Conservation (phyloP, 2,329 filamentous ascomycete genomes). For the Fusarium dlaminii region DNA sequence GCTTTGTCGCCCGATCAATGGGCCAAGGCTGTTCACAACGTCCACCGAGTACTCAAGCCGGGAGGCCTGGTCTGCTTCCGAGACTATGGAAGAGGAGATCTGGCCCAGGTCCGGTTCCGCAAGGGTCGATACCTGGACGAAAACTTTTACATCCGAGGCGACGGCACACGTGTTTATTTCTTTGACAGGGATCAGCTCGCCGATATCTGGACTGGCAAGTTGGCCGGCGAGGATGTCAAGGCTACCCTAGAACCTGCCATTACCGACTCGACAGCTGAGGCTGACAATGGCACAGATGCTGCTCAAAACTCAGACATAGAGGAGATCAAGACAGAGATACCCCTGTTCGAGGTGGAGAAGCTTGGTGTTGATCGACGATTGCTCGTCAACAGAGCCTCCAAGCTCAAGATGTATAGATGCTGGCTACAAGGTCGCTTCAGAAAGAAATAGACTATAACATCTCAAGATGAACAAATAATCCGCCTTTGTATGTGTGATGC, state of each 20-base stretch:
- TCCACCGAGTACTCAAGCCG: slow-evolving; percentile 84
- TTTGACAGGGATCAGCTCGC: slow-evolving; percentile 88
- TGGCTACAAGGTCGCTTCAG: slow-evolving; percentile 90
- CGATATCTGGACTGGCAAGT: slow-evolving; percentile 75
- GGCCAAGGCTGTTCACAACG: slow-evolving; percentile 82
- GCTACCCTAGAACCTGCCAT: slow-evolving; percentile 1
- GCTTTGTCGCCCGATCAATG: slow-evolving; percentile 88
- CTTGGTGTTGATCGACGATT: slow-evolving; percentile 88
- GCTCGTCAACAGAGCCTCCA: slow-evolving; percentile 88
- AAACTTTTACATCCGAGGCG: slow-evolving; percentile 96
- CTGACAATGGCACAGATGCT: neutral
- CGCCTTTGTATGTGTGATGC: neutral
- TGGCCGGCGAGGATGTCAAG: slow-evolving; percentile 29
- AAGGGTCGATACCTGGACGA: slow-evolving; percentile 94
- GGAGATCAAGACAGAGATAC: slow-evolving; percentile 31
- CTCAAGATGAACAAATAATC: slow-evolving; percentile 2
- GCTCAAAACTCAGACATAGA: slow-evolving; percentile 25
- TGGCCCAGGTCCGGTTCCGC: slow-evolving; percentile 97
- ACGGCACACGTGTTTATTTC: slow-evolving; percentile 97
- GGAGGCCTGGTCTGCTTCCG: slow-evolving; percentile 95
- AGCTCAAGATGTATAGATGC: slow-evolving; percentile 98
- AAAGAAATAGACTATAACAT: slow-evolving; percentile 63
- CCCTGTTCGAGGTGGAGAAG: slow-evolving; percentile 75
- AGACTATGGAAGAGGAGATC: slow-evolving; percentile 94
- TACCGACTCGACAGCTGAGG: neutral